Evolutionary conservation across 805 yeast genomes (phyloP), one percentile per base, ranked within the genome.

Genomic region (Cyberlindnera mississippiensis): DNA sequence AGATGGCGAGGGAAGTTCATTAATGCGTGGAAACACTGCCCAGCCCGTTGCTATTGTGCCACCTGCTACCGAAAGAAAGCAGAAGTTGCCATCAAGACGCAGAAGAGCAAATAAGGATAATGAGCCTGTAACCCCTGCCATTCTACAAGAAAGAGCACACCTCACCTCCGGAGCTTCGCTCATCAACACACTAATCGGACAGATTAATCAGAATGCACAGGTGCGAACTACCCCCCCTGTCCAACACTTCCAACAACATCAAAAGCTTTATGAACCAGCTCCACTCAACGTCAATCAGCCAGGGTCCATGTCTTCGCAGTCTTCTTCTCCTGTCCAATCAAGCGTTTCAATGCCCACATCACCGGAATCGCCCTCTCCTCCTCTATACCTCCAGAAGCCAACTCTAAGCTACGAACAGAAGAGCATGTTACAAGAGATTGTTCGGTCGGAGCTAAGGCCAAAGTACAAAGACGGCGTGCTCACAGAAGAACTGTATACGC

Each of bases 341-440:
- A 24, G 45, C 4, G 16, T 15, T 11, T 35, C 45, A 1, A 31
- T 35, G 17, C 46, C 56, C 15, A 42, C 44, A 4, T 45, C 51
- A 9, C 46, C 51, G 12, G 48, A 35, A 8, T 44, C 50, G 6
- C 43, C 48, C 3, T 31, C 42, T 3, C 30, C 53, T 6, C 30
- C 42, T 2, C 15, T 24, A 6, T 20, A 37, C 22, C 41, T 11
- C 13, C 35, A 9, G 35, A 37, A 26, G 40, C 40, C 20, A 43
- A 41, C 4, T 2, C 39, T 52, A n/a, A 37, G 56, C 6, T 54
- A 59, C 31, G 71, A 68, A 13, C 78, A 78, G 46, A 85, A 85
- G 52, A 55, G 64, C 15, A 60, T 64, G 27, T 72, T 85, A 13
- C 93, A 85, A 55, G 66, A 64, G 16, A 61, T 77, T 26, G 80